Conservation (phyloP, 2,329 filamentous ascomycete genomes). For the Sphaceloma murrayae region DNA sequence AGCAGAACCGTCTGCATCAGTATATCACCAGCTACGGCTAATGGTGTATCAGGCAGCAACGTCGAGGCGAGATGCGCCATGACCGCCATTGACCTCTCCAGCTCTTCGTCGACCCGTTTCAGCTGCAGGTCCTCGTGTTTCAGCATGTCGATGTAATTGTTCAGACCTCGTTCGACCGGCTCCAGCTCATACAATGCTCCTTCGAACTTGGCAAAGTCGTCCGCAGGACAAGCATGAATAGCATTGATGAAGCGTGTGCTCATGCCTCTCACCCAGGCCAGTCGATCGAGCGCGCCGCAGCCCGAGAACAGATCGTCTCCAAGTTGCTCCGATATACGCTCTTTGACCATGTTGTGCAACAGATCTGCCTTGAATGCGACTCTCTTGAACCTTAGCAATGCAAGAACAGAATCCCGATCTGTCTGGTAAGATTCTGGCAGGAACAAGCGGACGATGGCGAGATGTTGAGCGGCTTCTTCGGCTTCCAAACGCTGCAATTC, state of each 20-base stretch:
- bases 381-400: slow-evolving; percentile 77
- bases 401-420: slow-evolving; percentile 78
- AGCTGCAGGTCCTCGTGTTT: slow-evolving; percentile 79
- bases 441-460: slow-evolving; percentile 82
- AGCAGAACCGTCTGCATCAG: slow-evolving; percentile 67
- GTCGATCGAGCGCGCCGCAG: slow-evolving; percentile 73
- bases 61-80: slow-evolving; percentile 79
- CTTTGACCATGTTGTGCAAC: slow-evolving; percentile 67
- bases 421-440: slow-evolving; percentile 72
- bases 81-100: slow-evolving; percentile 72
- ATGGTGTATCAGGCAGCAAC: slow-evolving; percentile 59
- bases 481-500: slow-evolving; percentile 80
- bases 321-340: slow-evolving; percentile 61
- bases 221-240: slow-evolving; percentile 66
- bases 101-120: slow-evolving; percentile 67
- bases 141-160: slow-evolving; percentile 76
- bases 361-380: slow-evolving; percentile 80
- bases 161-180: slow-evolving; percentile 80
- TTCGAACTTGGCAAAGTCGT: slow-evolving; percentile 69
- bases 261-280: slow-evolving; percentile 73
- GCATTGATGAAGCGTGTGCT: slow-evolving; percentile 75
- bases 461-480: slow-evolving; percentile 77
- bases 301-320: slow-evolving; percentile 58
- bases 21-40: slow-evolving; percentile 67
- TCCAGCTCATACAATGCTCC: slow-evolving; percentile 79